These are phyloP conservation scores for Fonsecaea pedrosoi DNA, from an alignment of 2,329 filamentous ascomycete species.

Conservation along the genomic window DNA sequence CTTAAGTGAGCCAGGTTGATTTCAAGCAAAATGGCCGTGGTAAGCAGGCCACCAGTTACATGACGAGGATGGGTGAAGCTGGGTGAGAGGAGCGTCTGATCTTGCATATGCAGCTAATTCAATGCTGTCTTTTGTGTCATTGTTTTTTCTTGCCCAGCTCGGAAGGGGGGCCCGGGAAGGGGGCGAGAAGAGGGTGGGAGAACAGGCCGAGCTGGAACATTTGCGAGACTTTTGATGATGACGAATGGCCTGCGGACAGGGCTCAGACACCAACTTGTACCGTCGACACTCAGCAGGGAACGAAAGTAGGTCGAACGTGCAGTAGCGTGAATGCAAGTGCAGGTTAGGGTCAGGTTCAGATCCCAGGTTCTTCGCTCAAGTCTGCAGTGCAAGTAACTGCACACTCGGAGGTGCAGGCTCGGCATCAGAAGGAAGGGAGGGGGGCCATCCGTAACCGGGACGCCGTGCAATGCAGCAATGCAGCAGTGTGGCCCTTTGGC, in stretches of 20 bases:
- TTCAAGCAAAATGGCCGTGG: constrained; percentile 29
- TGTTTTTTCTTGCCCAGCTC: constrained; percentile 11
- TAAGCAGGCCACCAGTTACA: constrained; percentile 29
- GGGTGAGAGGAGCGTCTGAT: constrained; percentile 23
- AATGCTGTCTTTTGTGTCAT: constrained; percentile 9
- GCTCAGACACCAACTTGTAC: constrained; percentile 6
- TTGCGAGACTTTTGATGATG: constrained; percentile 9
- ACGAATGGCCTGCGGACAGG: constrained; percentile 22
- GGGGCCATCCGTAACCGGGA: constrained; percentile 5
- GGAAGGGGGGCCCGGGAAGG: constrained; percentile 12
- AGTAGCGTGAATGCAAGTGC: constrained; percentile 31
- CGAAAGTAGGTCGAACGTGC: constrained; percentile 24
- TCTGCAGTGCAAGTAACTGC: background rate
- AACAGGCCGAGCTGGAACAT: constrained; percentile 35
- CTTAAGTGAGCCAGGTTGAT: constrained; percentile 24
- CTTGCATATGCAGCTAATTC: constrained; percentile 38
- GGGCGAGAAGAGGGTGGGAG: constrained; percentile 7
- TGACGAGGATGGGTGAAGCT: constrained; percentile 17
- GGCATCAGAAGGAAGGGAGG: background rate
- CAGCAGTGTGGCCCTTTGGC: background rate
- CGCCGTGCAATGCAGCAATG: constrained; percentile 6
- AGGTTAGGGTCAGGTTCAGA: constrained; percentile 11
- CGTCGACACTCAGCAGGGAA: constrained; percentile 11
- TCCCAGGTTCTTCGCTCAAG: background rate
- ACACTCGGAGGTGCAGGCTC: constrained; percentile 4